These are phyloP conservation scores for Colletotrichum plurivorum DNA, from an alignment of 2,329 filamentous ascomycete species.

Conservation along the genomic window DNA sequence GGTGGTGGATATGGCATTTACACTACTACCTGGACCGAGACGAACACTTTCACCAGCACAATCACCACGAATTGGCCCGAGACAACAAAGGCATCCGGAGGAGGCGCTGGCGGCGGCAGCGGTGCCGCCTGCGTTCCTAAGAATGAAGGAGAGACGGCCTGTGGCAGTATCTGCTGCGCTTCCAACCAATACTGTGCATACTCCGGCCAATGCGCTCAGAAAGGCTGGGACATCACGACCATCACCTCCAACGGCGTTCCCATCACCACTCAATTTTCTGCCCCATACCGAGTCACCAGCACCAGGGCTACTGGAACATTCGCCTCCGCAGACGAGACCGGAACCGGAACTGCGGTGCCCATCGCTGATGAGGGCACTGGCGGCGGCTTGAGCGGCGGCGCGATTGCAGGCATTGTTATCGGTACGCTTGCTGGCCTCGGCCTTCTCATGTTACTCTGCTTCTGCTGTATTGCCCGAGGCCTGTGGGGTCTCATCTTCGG, in stretches of 20 bases:
- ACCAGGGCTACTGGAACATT: slow-evolving; percentile 67
- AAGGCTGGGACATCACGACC: slow-evolving; percentile 53
- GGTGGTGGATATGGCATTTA: slow-evolving; percentile 53
- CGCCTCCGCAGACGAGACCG: slow-evolving; percentile 60
- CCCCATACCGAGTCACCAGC: slow-evolving; percentile 66
- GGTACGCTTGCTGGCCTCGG: slow-evolving; percentile 77
- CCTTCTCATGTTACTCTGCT: slow-evolving; percentile 78
- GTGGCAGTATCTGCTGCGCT: slow-evolving; percentile 79
- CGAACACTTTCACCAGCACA: slow-evolving; percentile 72
- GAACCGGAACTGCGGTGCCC: slow-evolving; percentile 63
- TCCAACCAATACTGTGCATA: slow-evolving; percentile 77
- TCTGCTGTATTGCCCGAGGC: slow-evolving; percentile 78
- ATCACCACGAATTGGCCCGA: slow-evolving; percentile 63
- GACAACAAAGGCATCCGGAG: slow-evolving; percentile 56
- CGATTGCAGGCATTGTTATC: slow-evolving; percentile 86
- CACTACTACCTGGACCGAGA: slow-evolving; percentile 74
- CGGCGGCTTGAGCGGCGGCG: slow-evolving; percentile 74
- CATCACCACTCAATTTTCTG: slow-evolving; percentile 69
- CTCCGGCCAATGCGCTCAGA: slow-evolving; percentile 69
- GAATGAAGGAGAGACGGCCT: slow-evolving; percentile 70
- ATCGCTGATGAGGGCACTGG: slow-evolving; percentile 52
- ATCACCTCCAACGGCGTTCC: slow-evolving; percentile 61
- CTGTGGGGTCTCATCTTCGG: slow-evolving; percentile 76
- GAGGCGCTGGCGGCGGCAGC: slow-evolving; percentile 20
- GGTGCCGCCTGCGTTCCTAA: slow-evolving; percentile 65